Evolutionary conservation across 202 grass and related monocot genomes (phyloP), one percentile per base, ranked within the genome.

Genomic region (Schoenoplectus triqueter): DNA sequence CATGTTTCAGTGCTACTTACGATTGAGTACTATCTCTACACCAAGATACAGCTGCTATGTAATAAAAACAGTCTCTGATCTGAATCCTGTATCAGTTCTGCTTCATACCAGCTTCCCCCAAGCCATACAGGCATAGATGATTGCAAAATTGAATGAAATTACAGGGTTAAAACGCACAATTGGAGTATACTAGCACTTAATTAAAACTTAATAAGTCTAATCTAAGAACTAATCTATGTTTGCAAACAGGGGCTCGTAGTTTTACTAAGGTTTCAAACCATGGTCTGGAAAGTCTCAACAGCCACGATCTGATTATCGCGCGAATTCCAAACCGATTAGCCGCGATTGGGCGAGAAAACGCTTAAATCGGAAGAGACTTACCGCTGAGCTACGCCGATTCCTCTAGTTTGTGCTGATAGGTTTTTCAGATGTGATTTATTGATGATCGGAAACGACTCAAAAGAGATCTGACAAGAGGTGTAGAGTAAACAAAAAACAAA

Each of bases 131-230:
- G 65, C 31, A 67, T 3, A 67, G 10, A 42, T 8, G 0, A 19
- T 67, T 41, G 52, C 54, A 80, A 62, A 80, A 80, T 80, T 46
- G 39, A 62, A 63, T 44, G 45, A 42, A n/a, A 46, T 39, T 31
- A 31, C 13, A 10, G 4, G 9, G 22, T 0, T 80, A 42, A 80
- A 63, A 9, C 60, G 10, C 55, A 62, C 41, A 59, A 60, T 10
- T 61, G 3, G 42, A 59, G 55, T 63, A 3, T n/a, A 80, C 13
- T 42, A 11, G 13, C 31, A 31, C 31, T 31, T 31, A 31, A 31
- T 31, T 31, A 31, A 11, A 4, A 1, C 45, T 80, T 10, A 80
- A 80, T 59, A 10, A 80, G 52, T 61, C 8, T 46, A 70, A 45
- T 46, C 67, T 70, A 4, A 5, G 10, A 20, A 62, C 3, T 40